phyloP scores from a whole-genome alignment of 768 basidiomycete species.

The Lentinula aciculospora region DNA sequence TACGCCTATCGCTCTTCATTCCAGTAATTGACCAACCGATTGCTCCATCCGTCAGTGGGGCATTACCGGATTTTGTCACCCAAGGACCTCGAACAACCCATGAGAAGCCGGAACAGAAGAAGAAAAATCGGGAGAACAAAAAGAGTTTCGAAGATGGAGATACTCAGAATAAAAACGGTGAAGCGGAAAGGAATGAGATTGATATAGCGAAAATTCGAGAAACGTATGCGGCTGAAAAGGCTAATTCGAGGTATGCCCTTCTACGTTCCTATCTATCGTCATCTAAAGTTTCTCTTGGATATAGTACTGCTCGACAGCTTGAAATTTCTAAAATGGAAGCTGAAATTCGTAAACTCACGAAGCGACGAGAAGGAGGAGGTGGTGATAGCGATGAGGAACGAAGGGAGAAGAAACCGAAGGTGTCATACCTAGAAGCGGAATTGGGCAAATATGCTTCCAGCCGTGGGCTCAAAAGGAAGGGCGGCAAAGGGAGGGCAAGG shows the following conservation, averaged over 20 bases:
- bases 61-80: conserved; percentile 36
- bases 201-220: conserved; percentile 73
- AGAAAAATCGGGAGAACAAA: conserved; percentile 8
- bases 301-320: conserved; percentile 57
- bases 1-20: conserved; percentile 5
- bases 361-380: conserved; percentile 47
- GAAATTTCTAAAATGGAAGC: conserved; percentile 88
- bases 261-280: conserved; percentile 2
- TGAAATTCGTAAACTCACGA: conserved; percentile 74
- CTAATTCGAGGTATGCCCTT: conserved; percentile 47
- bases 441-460: conserved; percentile 74
- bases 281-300: neutral
- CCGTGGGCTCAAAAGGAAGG: conserved; percentile 48
- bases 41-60: conserved; percentile 11
- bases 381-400: conserved; percentile 61
- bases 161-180: conserved; percentile 21
- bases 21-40: conserved; percentile 33
- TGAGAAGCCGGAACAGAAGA: conserved; percentile 9
- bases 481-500: conserved; percentile 24
- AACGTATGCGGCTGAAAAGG: conserved; percentile 68
- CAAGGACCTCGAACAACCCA: neutral
- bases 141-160: conserved; percentile 4
- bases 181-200: conserved; percentile 29
- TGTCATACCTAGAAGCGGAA: conserved; percentile 77
- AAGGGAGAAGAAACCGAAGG: conserved; percentile 54